Conservation (phyloP, 2,329 filamentous ascomycete genomes). For the Fusarium zealandicum region DNA sequence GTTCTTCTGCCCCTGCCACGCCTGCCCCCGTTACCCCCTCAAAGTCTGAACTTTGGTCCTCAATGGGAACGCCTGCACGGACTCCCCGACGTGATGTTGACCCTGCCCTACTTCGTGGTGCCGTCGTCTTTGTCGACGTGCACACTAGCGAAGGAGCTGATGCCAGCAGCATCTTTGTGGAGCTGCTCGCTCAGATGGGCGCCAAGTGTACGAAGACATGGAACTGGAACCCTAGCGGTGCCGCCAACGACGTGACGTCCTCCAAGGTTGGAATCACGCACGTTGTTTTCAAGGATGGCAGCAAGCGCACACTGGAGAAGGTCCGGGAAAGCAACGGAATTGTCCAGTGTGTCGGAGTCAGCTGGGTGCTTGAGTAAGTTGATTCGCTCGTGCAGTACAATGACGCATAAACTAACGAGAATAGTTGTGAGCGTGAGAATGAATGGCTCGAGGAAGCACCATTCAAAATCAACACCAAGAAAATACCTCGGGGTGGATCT, state of each 20-base stretch:
- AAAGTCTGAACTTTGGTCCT: constrained; percentile 62
- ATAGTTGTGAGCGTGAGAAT: constrained; percentile 77
- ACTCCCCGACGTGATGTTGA: constrained; percentile 64
- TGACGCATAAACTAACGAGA: constrained; percentile 39
- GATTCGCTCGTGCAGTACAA: background rate
- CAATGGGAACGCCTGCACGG: constrained; percentile 61
- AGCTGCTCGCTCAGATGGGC: constrained; percentile 81
- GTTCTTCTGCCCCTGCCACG: constrained; percentile 43
- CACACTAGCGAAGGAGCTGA: constrained; percentile 83
- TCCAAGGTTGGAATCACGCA: constrained; percentile 80
- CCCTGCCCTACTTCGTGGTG: constrained; percentile 67
- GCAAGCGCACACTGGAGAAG: constrained; percentile 81
- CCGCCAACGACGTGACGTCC: constrained; percentile 47
- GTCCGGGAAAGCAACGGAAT: constrained; percentile 74
- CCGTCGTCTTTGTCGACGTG: constrained; percentile 83
- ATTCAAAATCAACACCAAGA: constrained; percentile 72
- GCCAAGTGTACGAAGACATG: constrained; percentile 79
- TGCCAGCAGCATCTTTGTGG: constrained; percentile 80
- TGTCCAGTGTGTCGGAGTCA: constrained; percentile 85
- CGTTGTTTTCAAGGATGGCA: constrained; percentile 89
- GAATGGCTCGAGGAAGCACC: constrained; percentile 76
- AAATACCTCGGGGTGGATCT: constrained; percentile 72
- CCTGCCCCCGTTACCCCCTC: constrained; percentile 50
- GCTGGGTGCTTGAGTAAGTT: constrained; percentile 87
- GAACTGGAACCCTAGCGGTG: constrained; percentile 69